phyloP scores from a whole-genome alignment of 73 alveolate species.

The Symbiodinium pilosum region DNA sequence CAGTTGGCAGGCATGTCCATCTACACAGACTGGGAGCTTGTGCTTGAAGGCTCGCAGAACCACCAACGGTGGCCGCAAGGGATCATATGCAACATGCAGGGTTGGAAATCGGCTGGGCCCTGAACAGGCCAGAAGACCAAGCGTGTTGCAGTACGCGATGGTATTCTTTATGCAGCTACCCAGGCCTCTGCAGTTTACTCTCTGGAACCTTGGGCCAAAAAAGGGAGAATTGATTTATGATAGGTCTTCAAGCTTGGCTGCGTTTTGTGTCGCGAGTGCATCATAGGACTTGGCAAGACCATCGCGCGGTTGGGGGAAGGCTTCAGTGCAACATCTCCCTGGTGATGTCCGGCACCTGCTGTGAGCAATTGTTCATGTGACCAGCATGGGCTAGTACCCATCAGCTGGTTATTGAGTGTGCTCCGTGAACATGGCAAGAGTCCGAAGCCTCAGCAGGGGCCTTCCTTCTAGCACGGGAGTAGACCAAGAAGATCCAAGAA shows the following conservation, averaged over 20 bases:
- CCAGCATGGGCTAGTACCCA: too few species aligned
- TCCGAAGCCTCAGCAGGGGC: too few species aligned
- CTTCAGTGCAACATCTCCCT: background rate
- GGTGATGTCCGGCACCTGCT: conserved; percentile 15
- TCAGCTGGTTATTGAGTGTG: too few species aligned
- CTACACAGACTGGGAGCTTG: background rate
- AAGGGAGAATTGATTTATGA: too few species aligned
- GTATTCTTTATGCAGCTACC: background rate
- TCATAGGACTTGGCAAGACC: background rate
- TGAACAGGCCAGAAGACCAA: background rate
- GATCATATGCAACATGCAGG: background rate
- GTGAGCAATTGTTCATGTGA: too few species aligned
- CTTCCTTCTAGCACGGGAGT: too few species aligned
- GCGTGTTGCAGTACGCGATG: background rate
- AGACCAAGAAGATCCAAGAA: too few species aligned
- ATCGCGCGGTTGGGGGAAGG: background rate
- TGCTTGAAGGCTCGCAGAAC: background rate
- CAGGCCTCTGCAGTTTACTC: background rate
- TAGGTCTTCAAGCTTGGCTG: too few species aligned
- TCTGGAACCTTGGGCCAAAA: background rate
- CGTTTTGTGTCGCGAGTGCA: too few species aligned
- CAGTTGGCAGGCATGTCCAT: background rate
- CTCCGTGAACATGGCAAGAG: too few species aligned
- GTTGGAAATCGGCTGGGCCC: background rate
- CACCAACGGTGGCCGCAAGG: background rate